phyloP scores from a whole-genome alignment of 805 yeast genomes.

The Cyberlindnera americana region DNA sequence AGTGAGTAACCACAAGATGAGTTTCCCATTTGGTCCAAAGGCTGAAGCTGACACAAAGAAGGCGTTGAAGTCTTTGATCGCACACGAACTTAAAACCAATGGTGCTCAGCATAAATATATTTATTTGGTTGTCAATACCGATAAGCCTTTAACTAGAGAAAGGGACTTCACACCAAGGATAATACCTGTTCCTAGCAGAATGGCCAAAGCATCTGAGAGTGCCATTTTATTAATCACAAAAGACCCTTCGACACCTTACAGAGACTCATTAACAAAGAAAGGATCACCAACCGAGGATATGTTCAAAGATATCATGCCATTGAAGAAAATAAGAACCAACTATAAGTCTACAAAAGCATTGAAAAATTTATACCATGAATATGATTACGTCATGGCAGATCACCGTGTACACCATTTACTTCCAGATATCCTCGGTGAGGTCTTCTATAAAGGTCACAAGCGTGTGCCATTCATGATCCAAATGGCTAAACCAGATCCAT shows the following conservation, averaged over 20 bases:
- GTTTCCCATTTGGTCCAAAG: conserved; percentile 12
- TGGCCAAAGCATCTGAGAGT: conserved; percentile 46
- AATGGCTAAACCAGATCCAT: conserved; percentile 36
- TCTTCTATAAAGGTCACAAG: conserved; percentile 60
- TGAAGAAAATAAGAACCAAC: conserved; percentile 51
- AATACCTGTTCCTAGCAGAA: conserved; percentile 51
- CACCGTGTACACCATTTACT: conserved; percentile 60
- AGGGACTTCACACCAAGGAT: conserved; percentile 55
- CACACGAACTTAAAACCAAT: conserved; percentile 26
- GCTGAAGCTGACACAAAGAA: conserved; percentile 18
- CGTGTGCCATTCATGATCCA: conserved; percentile 67
- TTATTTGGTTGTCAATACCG: conserved; percentile 44
- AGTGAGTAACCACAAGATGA: background rate
- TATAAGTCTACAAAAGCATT: conserved; percentile 40
- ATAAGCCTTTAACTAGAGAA: conserved; percentile 38
- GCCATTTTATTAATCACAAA: conserved; percentile 64
- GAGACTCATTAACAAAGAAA: conserved; percentile 39
- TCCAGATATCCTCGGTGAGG: conserved; percentile 54
- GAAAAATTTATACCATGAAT: conserved; percentile 51
- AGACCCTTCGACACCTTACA: conserved; percentile 63
- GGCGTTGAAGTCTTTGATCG: conserved; percentile 27
- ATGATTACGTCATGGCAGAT: conserved; percentile 68
- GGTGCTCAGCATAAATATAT: conserved; percentile 11
- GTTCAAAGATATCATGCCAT: conserved; percentile 19
- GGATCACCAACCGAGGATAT: conserved; percentile 21